Percentiles rank a stretch among this genome's conserved stretches.
These are phyloP conservation scores for Talaromyces marneffei DNA, from an alignment of 2,329 filamentous ascomycete species.

Conservation along the genomic window DNA sequence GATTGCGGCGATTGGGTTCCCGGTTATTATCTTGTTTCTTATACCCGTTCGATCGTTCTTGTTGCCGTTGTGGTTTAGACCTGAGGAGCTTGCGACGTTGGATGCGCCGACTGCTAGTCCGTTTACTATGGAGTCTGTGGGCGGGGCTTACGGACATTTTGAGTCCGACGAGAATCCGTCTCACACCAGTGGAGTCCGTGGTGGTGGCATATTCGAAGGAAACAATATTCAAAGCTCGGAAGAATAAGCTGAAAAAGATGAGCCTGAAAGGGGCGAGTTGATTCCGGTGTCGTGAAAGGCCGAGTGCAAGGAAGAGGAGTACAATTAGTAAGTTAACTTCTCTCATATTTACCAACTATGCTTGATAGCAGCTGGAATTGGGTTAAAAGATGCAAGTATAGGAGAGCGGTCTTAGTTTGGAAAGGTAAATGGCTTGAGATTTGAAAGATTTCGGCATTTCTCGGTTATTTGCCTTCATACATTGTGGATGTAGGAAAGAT, in stretches of 20 bases:
- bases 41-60: slow-evolving; percentile 61
- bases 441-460: too few relatives aligned
- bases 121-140: slow-evolving; percentile 71
- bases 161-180: slow-evolving; percentile 21
- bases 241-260: slow-evolving; percentile 32
- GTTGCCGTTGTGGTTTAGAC: slow-evolving; percentile 56
- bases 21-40: slow-evolving; percentile 64
- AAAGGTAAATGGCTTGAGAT: too few relatives aligned
- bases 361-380: background rate
- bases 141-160: slow-evolving; percentile 52
- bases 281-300: slow-evolving; percentile 25
- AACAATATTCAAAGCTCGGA: slow-evolving; percentile 15
- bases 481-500: too few relatives aligned
- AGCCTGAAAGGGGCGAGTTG: slow-evolving; percentile 38
- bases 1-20: slow-evolving; percentile 75
- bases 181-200: background rate
- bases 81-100: slow-evolving; percentile 56
- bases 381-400: background rate
- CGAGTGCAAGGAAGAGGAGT: slow-evolving; percentile 13
- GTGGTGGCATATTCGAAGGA: slow-evolving; percentile 11
- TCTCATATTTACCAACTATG: background rate
- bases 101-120: slow-evolving; percentile 70
- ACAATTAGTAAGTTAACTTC: slow-evolving; percentile 4
- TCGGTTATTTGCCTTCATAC: too few relatives aligned
- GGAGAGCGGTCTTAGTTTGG: background rate